Percentiles rank a stretch among this genome's conserved stretches.
These are phyloP conservation scores for Amylocystis lapponica DNA, from an alignment of 768 basidiomycete genomes.

Conservation along the genomic window DNA sequence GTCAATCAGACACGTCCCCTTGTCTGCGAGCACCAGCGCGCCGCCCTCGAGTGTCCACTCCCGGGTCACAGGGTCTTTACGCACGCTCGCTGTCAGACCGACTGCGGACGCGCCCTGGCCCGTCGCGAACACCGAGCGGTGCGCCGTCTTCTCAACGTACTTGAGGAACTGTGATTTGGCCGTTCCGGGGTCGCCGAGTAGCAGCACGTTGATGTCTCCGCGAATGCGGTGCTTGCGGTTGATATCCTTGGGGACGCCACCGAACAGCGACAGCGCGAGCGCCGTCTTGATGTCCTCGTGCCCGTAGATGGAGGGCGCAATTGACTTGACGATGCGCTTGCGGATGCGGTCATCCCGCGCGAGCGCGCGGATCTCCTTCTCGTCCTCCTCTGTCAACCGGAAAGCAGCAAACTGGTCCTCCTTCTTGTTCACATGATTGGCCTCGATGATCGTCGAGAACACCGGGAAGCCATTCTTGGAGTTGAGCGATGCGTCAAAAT, in stretches of 20 bases:
- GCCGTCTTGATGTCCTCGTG: slow-evolving; percentile 99
- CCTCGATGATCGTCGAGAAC: slow-evolving; percentile 96
- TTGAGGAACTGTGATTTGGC: slow-evolving; percentile 99
- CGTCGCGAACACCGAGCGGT: slow-evolving; percentile 95
- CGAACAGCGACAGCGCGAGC: slow-evolving; percentile 89
- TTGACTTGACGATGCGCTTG: slow-evolving; percentile 97
- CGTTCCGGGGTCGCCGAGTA: slow-evolving; percentile 97
- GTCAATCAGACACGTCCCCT: slow-evolving; percentile 96
- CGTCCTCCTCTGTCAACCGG: slow-evolving; percentile 94
- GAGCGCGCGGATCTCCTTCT: slow-evolving; percentile 82
- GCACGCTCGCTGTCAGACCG: slow-evolving; percentile 97
- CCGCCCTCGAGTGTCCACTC: slow-evolving; percentile 99
- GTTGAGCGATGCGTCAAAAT: slow-evolving; percentile 97
- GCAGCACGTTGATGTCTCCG: slow-evolving; percentile 95
- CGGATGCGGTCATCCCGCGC: slow-evolving; percentile 91
- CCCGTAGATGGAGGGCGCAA: slow-evolving; percentile 98
- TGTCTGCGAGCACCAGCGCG: slow-evolving; percentile 96
- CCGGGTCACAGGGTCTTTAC: slow-evolving; percentile 93
- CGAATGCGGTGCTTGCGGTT: slow-evolving; percentile 94
- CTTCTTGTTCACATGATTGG: slow-evolving; percentile 98
- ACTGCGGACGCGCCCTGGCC: slow-evolving; percentile 98
- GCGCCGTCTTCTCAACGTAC: slow-evolving; percentile 98
- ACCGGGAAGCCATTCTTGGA: slow-evolving; percentile 99
- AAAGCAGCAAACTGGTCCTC: slow-evolving; percentile 99
- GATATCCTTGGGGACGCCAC: slow-evolving; percentile 93